Evolutionary conservation across 805 yeast genomes (phyloP), one percentile per base, ranked within the genome.

Genomic region (Wickerhamomyces bovis): DNA sequence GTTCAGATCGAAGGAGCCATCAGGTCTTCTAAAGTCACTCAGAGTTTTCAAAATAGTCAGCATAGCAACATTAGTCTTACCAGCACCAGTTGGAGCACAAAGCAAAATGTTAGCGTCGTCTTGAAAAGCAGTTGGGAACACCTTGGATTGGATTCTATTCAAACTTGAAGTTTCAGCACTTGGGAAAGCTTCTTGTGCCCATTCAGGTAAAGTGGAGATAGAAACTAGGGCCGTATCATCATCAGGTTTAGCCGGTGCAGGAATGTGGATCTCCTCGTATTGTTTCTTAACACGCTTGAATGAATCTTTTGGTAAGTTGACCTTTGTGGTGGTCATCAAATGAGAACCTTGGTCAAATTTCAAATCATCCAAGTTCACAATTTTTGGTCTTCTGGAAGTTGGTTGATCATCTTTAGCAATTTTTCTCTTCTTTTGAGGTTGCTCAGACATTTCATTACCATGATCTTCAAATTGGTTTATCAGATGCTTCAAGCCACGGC

Each of bases 41-140:
- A 90, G 61, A 0, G 85, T 70, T 42, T 83, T 67, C n/a, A 90
- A 68, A 5, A 87, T 73, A 0, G 96, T 72, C 41, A 94, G 66
- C 82, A 94, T 78, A 0, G 99, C 99, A 25, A 94, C 96, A 62
- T 94, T 94, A 20, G 99, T 92, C 63, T 92, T 92, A 69, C 99
- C 99, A 3, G 97, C 97, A 69, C 99, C 99, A 0, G 99, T 92
- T 7, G 99, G 99, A 1, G 99, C 98, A 74, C 98, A 92, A 55
- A 92, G 69, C 16, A 92, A 68, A 36, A 94, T 62, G 57, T 90
- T 92, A 5, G 74, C 73, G 58, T 87, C 94, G 1, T 77, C 67
- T 4, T 73, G 58, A 53, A 92, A 87, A 0, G 96, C 97, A n/a
- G 70, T 60, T 1, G 94, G 94, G 53, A 67, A 88, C 0, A 90